Conservation (phyloP, 176 grass and related monocot genomes). For the Hordeum vulgare region DNA sequence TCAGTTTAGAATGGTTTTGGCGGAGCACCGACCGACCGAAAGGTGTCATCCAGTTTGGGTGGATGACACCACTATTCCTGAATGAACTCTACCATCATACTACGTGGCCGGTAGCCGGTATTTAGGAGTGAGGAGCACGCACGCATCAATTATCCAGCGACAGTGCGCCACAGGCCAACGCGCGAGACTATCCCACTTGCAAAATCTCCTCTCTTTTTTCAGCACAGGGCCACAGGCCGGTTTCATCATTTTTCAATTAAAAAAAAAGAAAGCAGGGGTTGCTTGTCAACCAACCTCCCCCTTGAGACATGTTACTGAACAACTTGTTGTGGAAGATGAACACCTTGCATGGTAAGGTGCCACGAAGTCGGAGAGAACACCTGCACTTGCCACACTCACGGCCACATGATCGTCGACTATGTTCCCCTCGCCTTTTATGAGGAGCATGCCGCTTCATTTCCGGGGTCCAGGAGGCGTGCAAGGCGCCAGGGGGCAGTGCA, state of each 20-base stretch:
- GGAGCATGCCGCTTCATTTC: not conserved
- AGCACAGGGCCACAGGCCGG: too few species aligned
- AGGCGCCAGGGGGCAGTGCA: too few species aligned
- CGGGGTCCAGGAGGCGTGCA: too few species aligned
- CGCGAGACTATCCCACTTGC: not conserved
- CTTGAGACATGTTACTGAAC: slow-evolving; percentile 5
- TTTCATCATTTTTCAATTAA: too few species aligned
- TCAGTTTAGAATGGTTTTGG: slow-evolving; percentile 18
- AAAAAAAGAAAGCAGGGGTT: too few species aligned
- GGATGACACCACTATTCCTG: not conserved
- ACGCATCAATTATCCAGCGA: not conserved
- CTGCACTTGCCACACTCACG: not conserved
- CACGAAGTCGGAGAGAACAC: not conserved
- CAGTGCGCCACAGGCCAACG: not conserved
- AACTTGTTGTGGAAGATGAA: not conserved
- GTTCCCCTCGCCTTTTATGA: not conserved
- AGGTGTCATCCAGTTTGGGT: not conserved
- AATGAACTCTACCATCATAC: not conserved
- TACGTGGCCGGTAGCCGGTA: not conserved
- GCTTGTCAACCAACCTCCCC: not conserved
- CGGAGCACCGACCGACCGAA: not conserved
- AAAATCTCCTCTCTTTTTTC: not conserved
- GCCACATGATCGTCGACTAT: not conserved
- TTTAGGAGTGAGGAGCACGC: slow-evolving; percentile 20
- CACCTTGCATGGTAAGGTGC: not conserved